Conservation (phyloP, 176 grass and related monocot genomes). For the Otatea glauca region DNA sequence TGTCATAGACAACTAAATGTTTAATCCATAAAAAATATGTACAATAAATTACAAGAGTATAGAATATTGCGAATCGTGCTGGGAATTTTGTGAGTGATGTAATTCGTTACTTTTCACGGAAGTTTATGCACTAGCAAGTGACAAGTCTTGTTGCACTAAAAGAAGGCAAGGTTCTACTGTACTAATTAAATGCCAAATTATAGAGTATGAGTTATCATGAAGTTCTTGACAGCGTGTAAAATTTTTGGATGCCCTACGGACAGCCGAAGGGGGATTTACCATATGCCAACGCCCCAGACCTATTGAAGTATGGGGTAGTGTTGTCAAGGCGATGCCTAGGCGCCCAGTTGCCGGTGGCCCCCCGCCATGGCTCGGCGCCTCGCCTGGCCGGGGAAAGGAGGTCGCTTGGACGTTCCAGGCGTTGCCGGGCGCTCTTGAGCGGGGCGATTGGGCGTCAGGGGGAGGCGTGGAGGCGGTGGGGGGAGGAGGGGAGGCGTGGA, state of each 20-base stretch:
- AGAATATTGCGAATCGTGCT: not conserved
- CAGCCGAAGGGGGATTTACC: not conserved
- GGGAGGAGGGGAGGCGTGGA: no score
- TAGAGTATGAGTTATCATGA: slow-evolving; percentile 8
- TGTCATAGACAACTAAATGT: not conserved
- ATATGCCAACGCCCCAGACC: not conserved
- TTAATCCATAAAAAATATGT: not conserved
- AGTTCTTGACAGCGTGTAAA: not conserved
- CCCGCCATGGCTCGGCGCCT: no score
- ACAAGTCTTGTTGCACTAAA: not conserved
- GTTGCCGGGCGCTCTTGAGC: no score
- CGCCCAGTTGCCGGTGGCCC: no score
- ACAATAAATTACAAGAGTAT: not conserved
- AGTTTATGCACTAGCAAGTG: not conserved
- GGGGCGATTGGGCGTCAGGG: no score
- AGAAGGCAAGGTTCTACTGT: not conserved
- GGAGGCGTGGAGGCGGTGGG: no score
- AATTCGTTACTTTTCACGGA: not conserved
- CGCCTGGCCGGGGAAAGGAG: no score
- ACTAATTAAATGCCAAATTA: slow-evolving; percentile 39
- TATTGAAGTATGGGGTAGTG: not conserved
- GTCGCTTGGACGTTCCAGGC: no score
- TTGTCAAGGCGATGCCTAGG: no score
- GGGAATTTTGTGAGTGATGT: not conserved
- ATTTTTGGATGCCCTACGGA: not conserved